phyloP scores from a whole-genome alignment of 306 rosid species.

The Medicago arabica region DNA sequence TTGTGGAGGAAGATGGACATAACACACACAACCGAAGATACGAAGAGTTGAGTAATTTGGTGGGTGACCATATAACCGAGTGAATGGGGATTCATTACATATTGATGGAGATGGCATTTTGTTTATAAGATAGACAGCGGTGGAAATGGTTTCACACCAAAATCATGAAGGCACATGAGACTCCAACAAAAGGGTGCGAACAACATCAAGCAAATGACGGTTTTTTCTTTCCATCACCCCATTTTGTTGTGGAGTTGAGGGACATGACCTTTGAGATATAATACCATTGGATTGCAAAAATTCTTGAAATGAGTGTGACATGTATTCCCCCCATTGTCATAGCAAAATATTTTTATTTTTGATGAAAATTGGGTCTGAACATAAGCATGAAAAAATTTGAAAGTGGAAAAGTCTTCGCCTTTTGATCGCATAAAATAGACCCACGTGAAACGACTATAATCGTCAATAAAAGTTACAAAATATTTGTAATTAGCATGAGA shows the following conservation, averaged over 20 bases:
- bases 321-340: neutral
- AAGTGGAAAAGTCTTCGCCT: neutral
- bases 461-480: neutral
- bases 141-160: constrained; percentile 6
- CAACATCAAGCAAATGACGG: too few relatives aligned
- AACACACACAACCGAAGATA: neutral
- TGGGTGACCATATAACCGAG: neutral
- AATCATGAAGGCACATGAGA: too few relatives aligned
- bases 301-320: neutral
- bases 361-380: neutral
- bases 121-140: neutral
- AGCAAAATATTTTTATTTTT: neutral
- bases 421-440: neutral
- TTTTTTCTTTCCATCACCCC: too few relatives aligned
- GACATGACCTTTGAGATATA: neutral
- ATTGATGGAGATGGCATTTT: neutral
- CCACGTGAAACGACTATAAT: neutral
- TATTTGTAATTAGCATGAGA: neutral
- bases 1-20: neutral
- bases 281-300: neutral
- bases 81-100: constrained; percentile 1
- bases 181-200: too few relatives aligned
- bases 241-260: neutral
- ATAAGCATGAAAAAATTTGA: constrained; percentile 2
- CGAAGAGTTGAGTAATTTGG: neutral